A percentile compares a stretch with the other conserved stretches of the same genome.
Evolutionary conservation across 2,329 filamentous ascomycete species (phyloP).

Genomic region (Diplodia corticola): DNA sequence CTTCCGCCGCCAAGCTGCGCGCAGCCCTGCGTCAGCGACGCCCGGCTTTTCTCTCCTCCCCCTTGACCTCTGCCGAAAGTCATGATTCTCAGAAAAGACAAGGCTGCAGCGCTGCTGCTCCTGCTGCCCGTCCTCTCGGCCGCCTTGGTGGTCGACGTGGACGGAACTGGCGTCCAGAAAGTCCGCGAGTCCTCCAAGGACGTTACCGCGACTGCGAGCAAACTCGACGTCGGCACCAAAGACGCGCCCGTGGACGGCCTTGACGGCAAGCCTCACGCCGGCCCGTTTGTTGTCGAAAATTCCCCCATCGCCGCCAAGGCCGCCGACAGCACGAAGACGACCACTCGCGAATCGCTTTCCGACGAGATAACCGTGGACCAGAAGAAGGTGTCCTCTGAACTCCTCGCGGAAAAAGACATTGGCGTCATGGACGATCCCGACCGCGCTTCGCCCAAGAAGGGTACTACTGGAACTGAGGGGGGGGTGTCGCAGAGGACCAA

Average conservation of each 20-base stretch:
- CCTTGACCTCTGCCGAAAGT: constrained; percentile 29
- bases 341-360: constrained; percentile 27
- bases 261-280: constrained; percentile 92
- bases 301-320: constrained; percentile 30
- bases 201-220: constrained; percentile 31
- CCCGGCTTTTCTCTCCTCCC: constrained; percentile 6
- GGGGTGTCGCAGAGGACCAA: constrained; percentile 87
- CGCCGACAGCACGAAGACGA: background rate
- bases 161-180: constrained; percentile 15
- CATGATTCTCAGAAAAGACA: constrained; percentile 62
- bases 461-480: constrained; percentile 84
- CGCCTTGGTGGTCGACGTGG: constrained; percentile 26
- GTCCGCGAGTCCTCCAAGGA: constrained; percentile 26
- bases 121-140: constrained; percentile 59
- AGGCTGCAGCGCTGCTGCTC: constrained; percentile 60
- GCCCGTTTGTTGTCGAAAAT: constrained; percentile 68
- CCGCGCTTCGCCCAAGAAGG: constrained; percentile 73
- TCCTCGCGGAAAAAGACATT: constrained; percentile 51
- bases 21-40: constrained; percentile 22
- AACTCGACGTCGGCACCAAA: constrained; percentile 59
- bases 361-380: constrained; percentile 40
- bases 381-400: constrained; percentile 25
- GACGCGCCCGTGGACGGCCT: constrained; percentile 76
- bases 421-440: constrained; percentile 93
- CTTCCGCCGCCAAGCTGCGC: background rate